Base-by-base conservation (phyloP, 2,329 filamentous ascomycete genomes). In the Colletotrichum sp. region DNA sequence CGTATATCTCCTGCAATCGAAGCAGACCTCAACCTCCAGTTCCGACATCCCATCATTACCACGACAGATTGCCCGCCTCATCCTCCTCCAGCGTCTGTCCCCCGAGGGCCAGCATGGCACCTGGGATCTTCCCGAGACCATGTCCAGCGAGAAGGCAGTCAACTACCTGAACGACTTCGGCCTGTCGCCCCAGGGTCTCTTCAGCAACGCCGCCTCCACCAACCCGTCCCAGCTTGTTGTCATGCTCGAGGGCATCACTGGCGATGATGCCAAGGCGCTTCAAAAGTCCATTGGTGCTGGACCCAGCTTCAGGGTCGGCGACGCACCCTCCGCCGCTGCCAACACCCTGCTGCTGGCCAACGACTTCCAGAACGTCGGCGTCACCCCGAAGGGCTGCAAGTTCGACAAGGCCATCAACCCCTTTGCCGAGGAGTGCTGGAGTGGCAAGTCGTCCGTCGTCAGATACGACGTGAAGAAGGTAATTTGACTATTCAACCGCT, bases 121-220 rank as follows among this genome's bases (percentile, higher is more conserved):
- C 80, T 87, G 84, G 81, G 89, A 87, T 79, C 85, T 88, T 68
- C 87, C 85, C 49, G 82, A 84, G 32, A 83, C 82, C 39, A 82
- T 86, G 62, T 68, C 80, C 28, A 85, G 89, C 73, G 87, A 90
- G 57, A 84, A 85, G 49, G 88, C 90, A 10, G 83, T 95, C 52
- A 85, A 87, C 65, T 85, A 91, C 78, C 86, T 95, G 80, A 91
- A 92, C 80, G 85, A 85, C 66, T 94, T 92, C 82, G 93, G 92
- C 77, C 91, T 89, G 77, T 81, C 85, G 34, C 83, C 89, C 8
- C 79, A 85, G 70, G 82, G 87, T 24, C 84, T 95, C 39, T 92
- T 95, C 79, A 84, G 83, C 60, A 83, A 81, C n/a, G 77, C 78
- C 5, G 72, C 82, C 6, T 80, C 84, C 57, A 77, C 78, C 13